phyloP scores from a whole-genome alignment of 148 eudicot genomes.

The Agrostemma githago region DNA sequence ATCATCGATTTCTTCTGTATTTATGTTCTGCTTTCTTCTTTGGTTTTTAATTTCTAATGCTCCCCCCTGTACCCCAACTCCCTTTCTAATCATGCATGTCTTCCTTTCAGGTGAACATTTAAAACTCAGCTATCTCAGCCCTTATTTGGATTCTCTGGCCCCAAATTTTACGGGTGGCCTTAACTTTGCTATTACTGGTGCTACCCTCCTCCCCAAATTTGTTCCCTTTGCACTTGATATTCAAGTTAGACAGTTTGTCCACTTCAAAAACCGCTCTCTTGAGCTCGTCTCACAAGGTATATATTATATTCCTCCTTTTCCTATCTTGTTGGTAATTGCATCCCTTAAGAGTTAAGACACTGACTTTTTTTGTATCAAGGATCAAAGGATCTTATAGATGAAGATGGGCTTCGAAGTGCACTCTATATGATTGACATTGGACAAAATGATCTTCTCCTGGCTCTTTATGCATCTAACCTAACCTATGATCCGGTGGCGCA shows the following conservation, averaged over 20 bases:
- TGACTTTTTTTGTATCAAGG: conserved; percentile 17
- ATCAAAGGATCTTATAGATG: conserved; percentile 28
- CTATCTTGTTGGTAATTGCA: not conserved
- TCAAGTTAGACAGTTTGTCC: conserved; percentile 37
- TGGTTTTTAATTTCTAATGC: not conserved
- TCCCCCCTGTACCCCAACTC: too few species aligned
- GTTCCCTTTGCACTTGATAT: conserved; percentile 30
- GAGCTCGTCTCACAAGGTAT: conserved; percentile 28
- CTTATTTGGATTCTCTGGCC: conserved; percentile 39
- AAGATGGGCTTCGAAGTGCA: conserved; percentile 32
- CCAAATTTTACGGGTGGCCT: conserved; percentile 41
- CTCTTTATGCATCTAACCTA: conserved; percentile 40
- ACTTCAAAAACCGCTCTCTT: conserved; percentile 35
- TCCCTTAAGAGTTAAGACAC: not conserved
- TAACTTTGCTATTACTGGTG: conserved; percentile 43
- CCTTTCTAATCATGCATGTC: not conserved
- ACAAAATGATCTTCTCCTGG: conserved; percentile 37
- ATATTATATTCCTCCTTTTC: not conserved
- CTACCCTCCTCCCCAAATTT: conserved; percentile 34
- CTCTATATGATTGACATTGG: conserved; percentile 43
- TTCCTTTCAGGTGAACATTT: conserved; percentile 33
- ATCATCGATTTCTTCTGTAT: conserved; percentile 39
- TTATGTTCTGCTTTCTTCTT: not conserved
- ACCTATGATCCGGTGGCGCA: conserved; percentile 31
- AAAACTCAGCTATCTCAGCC: conserved; percentile 30